phyloP scores from a whole-genome alignment of 2,329 filamentous ascomycete genomes.

The Fusarium mundagurra region DNA sequence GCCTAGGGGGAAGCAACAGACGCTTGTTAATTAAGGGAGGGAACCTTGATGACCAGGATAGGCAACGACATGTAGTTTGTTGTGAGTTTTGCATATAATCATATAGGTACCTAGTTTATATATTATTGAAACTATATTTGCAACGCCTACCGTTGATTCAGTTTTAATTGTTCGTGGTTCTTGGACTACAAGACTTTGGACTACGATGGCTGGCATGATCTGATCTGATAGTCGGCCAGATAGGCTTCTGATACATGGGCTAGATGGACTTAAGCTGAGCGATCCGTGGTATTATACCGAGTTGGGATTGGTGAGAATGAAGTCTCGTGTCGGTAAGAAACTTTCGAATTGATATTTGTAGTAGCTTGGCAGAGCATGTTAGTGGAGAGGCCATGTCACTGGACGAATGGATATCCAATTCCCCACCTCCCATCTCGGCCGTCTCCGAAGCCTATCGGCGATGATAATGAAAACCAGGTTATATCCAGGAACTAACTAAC shows the following conservation, averaged over 20 bases:
- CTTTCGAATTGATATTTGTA: constrained; percentile 5
- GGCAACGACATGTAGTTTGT: constrained; percentile 12
- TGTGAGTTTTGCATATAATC: constrained; percentile 26
- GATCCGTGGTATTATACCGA: not conserved
- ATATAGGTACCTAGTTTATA: constrained; percentile 35
- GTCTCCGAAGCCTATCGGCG: constrained; percentile 22
- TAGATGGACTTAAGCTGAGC: not conserved
- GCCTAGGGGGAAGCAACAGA: constrained; percentile 6
- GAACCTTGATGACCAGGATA: constrained; percentile 9
- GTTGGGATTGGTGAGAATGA: constrained; percentile 13
- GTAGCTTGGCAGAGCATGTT: constrained; percentile 22
- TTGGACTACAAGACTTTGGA: not conserved
- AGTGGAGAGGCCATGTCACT: constrained; percentile 9
- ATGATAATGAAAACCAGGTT: not conserved
- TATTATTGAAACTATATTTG: constrained; percentile 1
- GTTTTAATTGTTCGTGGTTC: not conserved
- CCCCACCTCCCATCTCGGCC: constrained; percentile 12
- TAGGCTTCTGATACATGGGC: not conserved
- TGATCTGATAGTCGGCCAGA: not conserved
- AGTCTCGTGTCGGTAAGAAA: constrained; percentile 20
- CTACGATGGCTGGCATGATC: not conserved
- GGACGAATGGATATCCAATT: constrained; percentile 1
- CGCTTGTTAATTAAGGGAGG: constrained; percentile 23
- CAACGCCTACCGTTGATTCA: not conserved
- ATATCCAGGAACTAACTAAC: constrained; percentile 5